Percentiles rank a stretch among this genome's conserved stretches.
Conservation (phyloP, 345 rosid species). For the Microthlaspi erraticum region DNA sequence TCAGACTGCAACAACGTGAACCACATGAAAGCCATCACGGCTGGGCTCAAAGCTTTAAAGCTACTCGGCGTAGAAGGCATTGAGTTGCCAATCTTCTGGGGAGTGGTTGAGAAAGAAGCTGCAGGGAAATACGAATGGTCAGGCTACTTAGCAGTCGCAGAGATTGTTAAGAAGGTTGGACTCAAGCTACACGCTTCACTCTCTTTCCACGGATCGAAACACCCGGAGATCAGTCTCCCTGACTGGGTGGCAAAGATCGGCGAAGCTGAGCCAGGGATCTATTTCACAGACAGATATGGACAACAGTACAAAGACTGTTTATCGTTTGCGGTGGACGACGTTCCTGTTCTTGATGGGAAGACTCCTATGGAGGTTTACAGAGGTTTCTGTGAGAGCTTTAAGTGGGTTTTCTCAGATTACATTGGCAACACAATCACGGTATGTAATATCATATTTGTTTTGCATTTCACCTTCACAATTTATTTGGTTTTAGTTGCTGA, state of each 20-base stretch:
- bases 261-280: conserved; percentile 59
- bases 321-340: conserved; percentile 78
- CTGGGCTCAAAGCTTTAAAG: conserved; percentile 84
- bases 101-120: conserved; percentile 85
- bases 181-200: conserved; percentile 84
- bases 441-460: background rate
- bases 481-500: conserved; percentile 23
- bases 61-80: conserved; percentile 87
- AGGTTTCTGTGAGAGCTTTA: conserved; percentile 83
- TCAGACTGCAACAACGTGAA: conserved; percentile 63
- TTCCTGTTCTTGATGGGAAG: conserved; percentile 76
- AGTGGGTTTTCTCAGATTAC: conserved; percentile 64
- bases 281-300: conserved; percentile 64
- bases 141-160: conserved; percentile 74
- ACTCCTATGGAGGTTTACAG: conserved; percentile 74
- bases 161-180: conserved; percentile 75
- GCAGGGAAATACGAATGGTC: conserved; percentile 86
- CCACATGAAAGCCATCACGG: conserved; percentile 77
- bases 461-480: conserved; percentile 10
- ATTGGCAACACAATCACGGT: conserved; percentile 78
- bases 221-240: conserved; percentile 65
- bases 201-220: conserved; percentile 64
- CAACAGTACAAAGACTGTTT: conserved; percentile 61
- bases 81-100: conserved; percentile 96
- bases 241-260: conserved; percentile 70